A percentile compares a stretch with the other conserved stretches of the same genome.
phyloP scores from a whole-genome alignment of 2,329 filamentous ascomycete species.

The Fusarium zealandicum region DNA sequence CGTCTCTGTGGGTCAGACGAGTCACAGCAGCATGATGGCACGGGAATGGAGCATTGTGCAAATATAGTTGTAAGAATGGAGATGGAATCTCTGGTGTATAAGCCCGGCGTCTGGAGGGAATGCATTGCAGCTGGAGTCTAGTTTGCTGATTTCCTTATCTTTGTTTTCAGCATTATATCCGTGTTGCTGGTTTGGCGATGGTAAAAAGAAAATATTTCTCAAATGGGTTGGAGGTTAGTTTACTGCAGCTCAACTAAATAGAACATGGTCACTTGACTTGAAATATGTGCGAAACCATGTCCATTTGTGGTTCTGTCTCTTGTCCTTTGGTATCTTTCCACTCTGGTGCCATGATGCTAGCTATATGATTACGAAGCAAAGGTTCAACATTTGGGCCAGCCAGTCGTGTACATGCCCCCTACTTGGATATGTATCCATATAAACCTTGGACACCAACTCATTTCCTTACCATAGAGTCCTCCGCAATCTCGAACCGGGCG shows the following conservation, averaged over 20 bases:
- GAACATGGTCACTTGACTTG: conserved; percentile 10
- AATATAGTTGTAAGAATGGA: conserved; percentile 7
- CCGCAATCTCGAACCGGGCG: conserved; percentile 18
- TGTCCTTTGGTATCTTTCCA: neutral
- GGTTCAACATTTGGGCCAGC: neutral
- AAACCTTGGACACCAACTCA: neutral
- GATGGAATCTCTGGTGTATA: conserved; percentile 11
- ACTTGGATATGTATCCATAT: neutral
- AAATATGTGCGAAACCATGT: conserved; percentile 2
- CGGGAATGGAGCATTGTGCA: conserved; percentile 6
- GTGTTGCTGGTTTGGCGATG: conserved; percentile 21
- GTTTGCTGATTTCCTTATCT: conserved; percentile 23
- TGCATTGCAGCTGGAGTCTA: conserved; percentile 36
- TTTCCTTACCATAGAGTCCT: conserved; percentile 25
- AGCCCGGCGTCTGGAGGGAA: conserved; percentile 38
- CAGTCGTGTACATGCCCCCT: neutral
- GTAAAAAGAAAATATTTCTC: conserved; percentile 21
- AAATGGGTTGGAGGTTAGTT: conserved; percentile 11
- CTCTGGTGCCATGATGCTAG: conserved; percentile 6
- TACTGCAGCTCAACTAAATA: conserved; percentile 17
- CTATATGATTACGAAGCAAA: conserved; percentile 11
- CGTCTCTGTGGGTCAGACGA: conserved; percentile 78
- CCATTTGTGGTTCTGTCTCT: neutral
- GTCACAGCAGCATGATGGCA: conserved; percentile 65
- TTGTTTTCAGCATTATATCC: conserved; percentile 19